These are phyloP conservation scores for Komagataella ulmi DNA, from an alignment of 805 yeast genomes.

Conservation along the genomic window DNA sequence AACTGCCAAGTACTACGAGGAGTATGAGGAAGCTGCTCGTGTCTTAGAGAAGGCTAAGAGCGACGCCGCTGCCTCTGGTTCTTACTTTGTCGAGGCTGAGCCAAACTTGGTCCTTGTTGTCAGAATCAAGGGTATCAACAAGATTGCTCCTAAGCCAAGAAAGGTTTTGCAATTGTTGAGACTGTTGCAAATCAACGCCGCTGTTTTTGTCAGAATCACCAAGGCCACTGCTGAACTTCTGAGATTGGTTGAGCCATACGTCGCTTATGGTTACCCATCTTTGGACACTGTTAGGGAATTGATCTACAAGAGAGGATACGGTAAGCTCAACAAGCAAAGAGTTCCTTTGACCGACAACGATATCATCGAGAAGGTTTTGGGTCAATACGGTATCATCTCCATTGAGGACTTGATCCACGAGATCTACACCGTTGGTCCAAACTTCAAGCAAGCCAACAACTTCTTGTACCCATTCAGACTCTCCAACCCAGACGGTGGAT, in stretches of 20 bases:
- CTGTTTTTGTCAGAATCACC: slow-evolving; percentile 90
- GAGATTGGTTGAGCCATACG: slow-evolving; percentile 91
- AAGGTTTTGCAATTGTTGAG: slow-evolving; percentile 91
- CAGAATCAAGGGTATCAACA: slow-evolving; percentile 99
- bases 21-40: slow-evolving; percentile 87
- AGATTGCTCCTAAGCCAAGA: slow-evolving; percentile 98
- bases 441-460: slow-evolving; percentile 98
- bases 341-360: slow-evolving; percentile 78
- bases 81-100: slow-evolving; percentile 93
- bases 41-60: slow-evolving; percentile 79
- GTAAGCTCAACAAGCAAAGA: slow-evolving; percentile 95
- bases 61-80: slow-evolving; percentile 87
- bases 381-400: slow-evolving; percentile 86
- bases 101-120: slow-evolving; percentile 88
- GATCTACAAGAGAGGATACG: slow-evolving; percentile 96
- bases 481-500: slow-evolving; percentile 95
- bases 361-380: slow-evolving; percentile 77
- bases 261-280: slow-evolving; percentile 96
- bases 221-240: slow-evolving; percentile 90
- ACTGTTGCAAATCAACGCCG: slow-evolving; percentile 88
- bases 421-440: slow-evolving; percentile 92
- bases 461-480: slow-evolving; percentile 97
- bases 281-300: slow-evolving; percentile 85
- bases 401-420: slow-evolving; percentile 94
- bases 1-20: slow-evolving; percentile 94